Evolutionary conservation across 345 rosid genomes (phyloP), one percentile per base, ranked within the genome.

Genomic region (Eutrema yunnanense): DNA sequence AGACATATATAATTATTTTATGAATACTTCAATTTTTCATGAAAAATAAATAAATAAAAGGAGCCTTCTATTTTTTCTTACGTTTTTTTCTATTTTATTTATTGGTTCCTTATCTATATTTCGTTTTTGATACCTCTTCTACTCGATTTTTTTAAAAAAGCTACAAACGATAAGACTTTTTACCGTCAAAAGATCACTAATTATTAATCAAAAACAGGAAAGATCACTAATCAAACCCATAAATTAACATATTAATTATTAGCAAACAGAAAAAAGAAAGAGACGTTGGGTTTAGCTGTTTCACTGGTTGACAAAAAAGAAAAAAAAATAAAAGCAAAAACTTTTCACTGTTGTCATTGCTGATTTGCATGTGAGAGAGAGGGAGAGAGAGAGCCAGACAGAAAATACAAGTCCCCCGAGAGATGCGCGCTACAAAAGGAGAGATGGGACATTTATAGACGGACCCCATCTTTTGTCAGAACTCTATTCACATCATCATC

Each of bases 391-490:
- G 19, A 19, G 73, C 74, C 79, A 65, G 69, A 58, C 69, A 76
- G 71, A 76, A 62, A 77, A 77, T 65, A 77, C 80, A 77, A 77
- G 76, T 77, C 80, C 76, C 80, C 80, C 80, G 80, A 64, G 76
- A 77, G 80, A 76, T 76, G 80, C 80, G 80, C 75, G 75, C 75
- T 70, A 70, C 75, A 71, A 76, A 76, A 76, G 72, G 76, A 76
- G 80, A 76, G 80, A 77, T 77, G 80, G 67, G 76, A 77, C 80
- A 77, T 76, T 36, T 77, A 42, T 71, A 71, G 76, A 77, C 56
- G 80, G 80, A 71, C 80, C 80, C 80, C 76, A 71, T 71, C 55
- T 65, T 44, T 73, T 71, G 76, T 71, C 80, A 77, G 62, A 71
- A 65, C 53, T 69, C 79, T 46, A 62, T 69, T 75, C 74, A 75